These are phyloP conservation scores for Pezizomycotina sp. DNA, from an alignment of 2,329 filamentous ascomycete species.

Conservation along the genomic window DNA sequence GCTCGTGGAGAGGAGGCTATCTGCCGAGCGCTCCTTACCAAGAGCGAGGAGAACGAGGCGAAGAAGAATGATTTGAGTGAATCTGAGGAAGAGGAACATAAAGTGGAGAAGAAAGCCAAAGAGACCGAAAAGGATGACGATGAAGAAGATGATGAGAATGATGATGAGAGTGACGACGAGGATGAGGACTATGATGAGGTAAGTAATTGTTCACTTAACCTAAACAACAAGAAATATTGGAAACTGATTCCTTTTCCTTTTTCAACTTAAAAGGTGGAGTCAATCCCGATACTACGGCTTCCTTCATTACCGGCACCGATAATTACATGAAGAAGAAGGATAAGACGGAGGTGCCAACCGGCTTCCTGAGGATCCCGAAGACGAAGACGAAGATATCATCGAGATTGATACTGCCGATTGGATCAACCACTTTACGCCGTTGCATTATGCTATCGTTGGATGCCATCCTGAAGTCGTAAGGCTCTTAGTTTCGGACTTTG, in stretches of 20 bases:
- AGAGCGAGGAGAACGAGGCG: conserved; percentile 58
- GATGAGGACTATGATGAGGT: conserved; percentile 33
- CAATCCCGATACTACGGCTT: conserved; percentile 9
- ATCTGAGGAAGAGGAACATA: conserved; percentile 16
- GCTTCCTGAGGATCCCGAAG: conserved; percentile 34
- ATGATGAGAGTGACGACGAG: conserved; percentile 25
- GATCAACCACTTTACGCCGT: conserved; percentile 42
- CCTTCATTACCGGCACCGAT: conserved; percentile 24
- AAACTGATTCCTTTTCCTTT: too few species aligned
- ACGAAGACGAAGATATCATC: conserved; percentile 61
- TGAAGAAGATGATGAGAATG: conserved; percentile 27
- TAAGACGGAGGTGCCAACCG: conserved; percentile 33
- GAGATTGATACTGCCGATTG: conserved; percentile 64
- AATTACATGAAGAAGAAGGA: too few species aligned
- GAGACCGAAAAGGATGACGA: conserved; percentile 30
- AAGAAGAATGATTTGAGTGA: conserved; percentile 38
- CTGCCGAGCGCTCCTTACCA: conserved; percentile 53
- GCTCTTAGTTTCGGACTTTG: conserved; percentile 48
- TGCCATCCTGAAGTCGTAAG: conserved; percentile 55
- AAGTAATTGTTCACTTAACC: too few species aligned
- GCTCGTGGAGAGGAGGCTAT: conserved; percentile 52
- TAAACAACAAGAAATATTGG: too few species aligned
- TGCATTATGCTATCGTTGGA: conserved; percentile 62
- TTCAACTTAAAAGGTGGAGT: conserved; percentile 30
- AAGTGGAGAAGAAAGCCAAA: conserved; percentile 25